These are phyloP conservation scores for Poronia punctata DNA, from an alignment of 495 filamentous ascomycete species.

Conservation along the genomic window DNA sequence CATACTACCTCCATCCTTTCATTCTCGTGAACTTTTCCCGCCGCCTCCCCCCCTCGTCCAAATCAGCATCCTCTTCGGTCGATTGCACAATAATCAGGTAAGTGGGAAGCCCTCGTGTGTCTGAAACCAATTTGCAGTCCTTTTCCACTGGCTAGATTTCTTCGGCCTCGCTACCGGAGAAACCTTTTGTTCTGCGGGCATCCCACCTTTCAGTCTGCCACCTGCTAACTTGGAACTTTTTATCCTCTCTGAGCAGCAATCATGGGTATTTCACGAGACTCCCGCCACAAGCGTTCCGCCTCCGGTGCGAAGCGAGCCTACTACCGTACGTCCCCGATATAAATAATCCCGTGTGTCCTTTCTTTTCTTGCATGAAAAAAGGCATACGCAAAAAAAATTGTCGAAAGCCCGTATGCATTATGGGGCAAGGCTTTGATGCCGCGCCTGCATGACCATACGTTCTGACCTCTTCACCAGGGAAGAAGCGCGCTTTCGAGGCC, in stretches of 20 bases:
- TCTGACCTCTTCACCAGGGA: constrained; percentile 58
- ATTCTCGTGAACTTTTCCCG: constrained; percentile 17
- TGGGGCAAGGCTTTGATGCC: constrained; percentile 9
- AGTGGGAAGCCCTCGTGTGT: constrained; percentile 3
- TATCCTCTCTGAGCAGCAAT: constrained; percentile 32
- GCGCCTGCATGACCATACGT: constrained; percentile 43
- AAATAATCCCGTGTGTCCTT: constrained; percentile 13
- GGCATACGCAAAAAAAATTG: constrained; percentile 16
- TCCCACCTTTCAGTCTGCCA: constrained; percentile 6
- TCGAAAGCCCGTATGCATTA: constrained; percentile 52
- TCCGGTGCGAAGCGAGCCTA: constrained; percentile 93
- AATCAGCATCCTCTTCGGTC: constrained; percentile 5
- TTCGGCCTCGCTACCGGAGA: not conserved
- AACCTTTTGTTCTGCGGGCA: not conserved
- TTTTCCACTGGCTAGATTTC: too few relatives aligned
- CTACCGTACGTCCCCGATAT: constrained; percentile 58
- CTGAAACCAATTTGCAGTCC: not conserved
- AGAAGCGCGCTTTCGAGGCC: constrained; percentile 96
- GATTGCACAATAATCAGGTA: constrained; percentile 28
- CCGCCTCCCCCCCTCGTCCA: constrained; percentile 16
- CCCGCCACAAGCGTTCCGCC: constrained; percentile 96
- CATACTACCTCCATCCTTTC: constrained; percentile 17
- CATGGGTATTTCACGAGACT: constrained; percentile 99
- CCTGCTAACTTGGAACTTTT: constrained; percentile 13
- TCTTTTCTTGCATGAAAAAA: not conserved